Base-by-base conservation (phyloP, 495 filamentous ascomycete species). In the Xylona heveae region DNA sequence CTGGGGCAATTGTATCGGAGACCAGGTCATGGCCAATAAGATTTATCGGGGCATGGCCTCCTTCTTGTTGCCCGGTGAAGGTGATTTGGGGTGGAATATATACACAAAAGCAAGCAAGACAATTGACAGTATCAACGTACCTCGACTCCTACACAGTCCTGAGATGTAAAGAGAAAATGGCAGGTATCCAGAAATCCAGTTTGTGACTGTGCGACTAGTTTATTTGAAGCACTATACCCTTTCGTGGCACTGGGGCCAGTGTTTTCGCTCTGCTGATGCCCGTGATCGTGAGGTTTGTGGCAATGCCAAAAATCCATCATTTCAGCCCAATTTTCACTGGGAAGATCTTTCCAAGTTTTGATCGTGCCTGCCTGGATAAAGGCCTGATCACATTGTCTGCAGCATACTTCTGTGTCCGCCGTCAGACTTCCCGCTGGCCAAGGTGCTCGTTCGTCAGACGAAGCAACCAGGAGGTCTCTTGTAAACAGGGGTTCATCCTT, bases 241-340 rank as follows among this genome's bases (percentile, higher is more conserved):
- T 76, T 76, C 1, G 59, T 52, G 24, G 55, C 54, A 6, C 21
- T 6, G 17, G 48, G 42, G 34, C 53, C 42, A 18, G 52, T 36
- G 18, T 48, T 38, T 13, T 55, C 39, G 13, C 61, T 40, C n/a
- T 42, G 42, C 16, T 51, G 47, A 23, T 62, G 53, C 4, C 55
- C 54, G 34, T 68, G 54, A 6, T 44, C 30, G 15, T 42, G 29
- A 31, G 82, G 88, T 46, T 94, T 95, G 49, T 97, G 88, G 47
- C 88, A 99, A 51, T 99, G 88, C 88, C 88, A 99, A 42, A 94
- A 92, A 47, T 99, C 88, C 88, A 99, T 99, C 90, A 95, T 94
- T 51, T 99, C 88, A 1, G 85, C 88, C 88, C 88, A 99, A 43
- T 91, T 88, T 37, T 84, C 81, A 41, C 80, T 91, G 1, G 88